Base-by-base conservation (phyloP, 805 yeast species). In the Yarrowia deformans region DNA sequence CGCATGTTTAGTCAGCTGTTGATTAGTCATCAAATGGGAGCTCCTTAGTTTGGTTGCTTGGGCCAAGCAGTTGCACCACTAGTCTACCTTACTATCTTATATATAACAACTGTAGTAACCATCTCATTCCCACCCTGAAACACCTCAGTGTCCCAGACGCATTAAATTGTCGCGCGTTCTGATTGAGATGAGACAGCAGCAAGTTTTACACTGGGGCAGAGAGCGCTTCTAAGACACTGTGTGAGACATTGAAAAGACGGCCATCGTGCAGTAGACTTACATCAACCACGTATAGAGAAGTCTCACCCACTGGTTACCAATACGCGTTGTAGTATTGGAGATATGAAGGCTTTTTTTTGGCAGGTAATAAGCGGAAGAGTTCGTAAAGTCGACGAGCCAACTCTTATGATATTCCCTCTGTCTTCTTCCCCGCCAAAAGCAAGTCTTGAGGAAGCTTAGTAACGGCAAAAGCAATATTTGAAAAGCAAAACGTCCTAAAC, bases 371-470 rank as follows among this genome's bases (percentile, higher is more conserved):
- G 14, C 1, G 29, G 48, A 6, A 19, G 48, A 19, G 29, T 19
- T 18, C 29, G 48, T 29, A 45, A 45, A 45, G 29, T 18, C 5
- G 14, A 45, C 9, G 10, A 19, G 14, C 23, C 29, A 29, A 18
- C 23, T 45, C 19, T 45, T n/a, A 8, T 43, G n/a, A 10, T 35
- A 35, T 13, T 39, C 16, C 42, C 1, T 39, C 10, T 4, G 42
- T 19, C n/a, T 23, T 46, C n/a, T 23, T 13, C 34, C 34, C 34
- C 34, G 10, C 23, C 34, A 19, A 46, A 46, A 46, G 50, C 34
- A 46, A 46, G 48, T 45, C 48, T 45, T 29, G 48, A 45, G 23
- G 48, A 45, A 45, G 29, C 48, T 42, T 42, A 19, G 46, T 8
- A 10, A 9, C 7, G 6, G n/a, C 5, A 23, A 46, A 46, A 46